Conservation (phyloP, 495 filamentous ascomycete species). For the Xylaria palmicola region DNA sequence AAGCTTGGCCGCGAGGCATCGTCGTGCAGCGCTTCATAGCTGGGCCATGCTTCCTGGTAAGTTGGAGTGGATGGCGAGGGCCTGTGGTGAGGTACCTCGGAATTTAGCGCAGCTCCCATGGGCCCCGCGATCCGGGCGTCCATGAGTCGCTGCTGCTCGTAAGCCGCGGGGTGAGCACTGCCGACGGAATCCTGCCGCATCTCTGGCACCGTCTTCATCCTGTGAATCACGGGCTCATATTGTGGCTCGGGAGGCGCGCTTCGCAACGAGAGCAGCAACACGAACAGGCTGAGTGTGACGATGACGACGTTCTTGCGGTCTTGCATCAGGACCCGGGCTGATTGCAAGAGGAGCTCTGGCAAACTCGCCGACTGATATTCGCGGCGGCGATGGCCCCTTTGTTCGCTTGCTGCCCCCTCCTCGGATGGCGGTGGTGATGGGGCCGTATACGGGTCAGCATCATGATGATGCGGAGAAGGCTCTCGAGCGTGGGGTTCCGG, state of each 20-base stretch:
- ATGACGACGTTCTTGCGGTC: constrained; percentile 74
- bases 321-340: constrained; percentile 61
- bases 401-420: constrained; percentile 19
- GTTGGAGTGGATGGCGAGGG: not conserved
- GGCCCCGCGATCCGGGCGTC: not conserved
- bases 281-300: constrained; percentile 57
- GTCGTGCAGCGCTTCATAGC: not conserved
- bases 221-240: constrained; percentile 27
- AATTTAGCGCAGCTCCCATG: not conserved
- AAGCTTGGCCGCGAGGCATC: not conserved
- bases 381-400: constrained; percentile 13
- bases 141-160: constrained; percentile 2
- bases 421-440: constrained; percentile 24
- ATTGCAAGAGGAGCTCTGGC: constrained; percentile 63
- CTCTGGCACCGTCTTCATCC: constrained; percentile 20
- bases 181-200: constrained; percentile 11
- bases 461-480: constrained; percentile 22
- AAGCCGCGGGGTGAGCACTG: constrained; percentile 3
- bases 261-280: constrained; percentile 54
- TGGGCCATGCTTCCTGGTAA: constrained; percentile 4
- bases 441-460: constrained; percentile 28
- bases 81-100: not conserved
- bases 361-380: constrained; percentile 45
- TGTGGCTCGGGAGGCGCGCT: constrained; percentile 17
- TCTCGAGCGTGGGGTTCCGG: constrained; percentile 14